Evolutionary conservation across 768 basidiomycete genomes (phyloP).

Genomic region (Leccinum longicurvipes): DNA sequence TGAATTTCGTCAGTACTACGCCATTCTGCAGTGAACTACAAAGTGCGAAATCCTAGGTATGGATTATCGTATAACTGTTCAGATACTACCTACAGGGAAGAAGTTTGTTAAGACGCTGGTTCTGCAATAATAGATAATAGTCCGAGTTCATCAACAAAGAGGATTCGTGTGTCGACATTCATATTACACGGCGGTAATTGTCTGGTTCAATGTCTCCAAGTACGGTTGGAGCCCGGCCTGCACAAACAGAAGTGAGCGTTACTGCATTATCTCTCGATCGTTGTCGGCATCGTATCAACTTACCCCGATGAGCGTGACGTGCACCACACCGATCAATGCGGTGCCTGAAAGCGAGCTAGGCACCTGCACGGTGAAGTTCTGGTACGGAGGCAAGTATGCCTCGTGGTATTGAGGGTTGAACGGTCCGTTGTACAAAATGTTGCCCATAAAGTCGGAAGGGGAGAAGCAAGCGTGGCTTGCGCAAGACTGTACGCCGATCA

Average conservation of each 20-base stretch:
- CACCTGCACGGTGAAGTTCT: constrained; percentile 44
- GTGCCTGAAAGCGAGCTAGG: constrained; percentile 31
- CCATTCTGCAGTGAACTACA: no score
- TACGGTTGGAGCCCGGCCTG: constrained; percentile 34
- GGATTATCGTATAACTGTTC: no score
- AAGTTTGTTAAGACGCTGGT: no score
- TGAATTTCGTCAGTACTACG: no score
- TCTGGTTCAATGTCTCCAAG: constrained; percentile 34
- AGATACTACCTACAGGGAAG: no score
- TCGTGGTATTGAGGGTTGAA: constrained; percentile 38
- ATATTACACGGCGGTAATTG: constrained; percentile 21
- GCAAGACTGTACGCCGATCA: constrained; percentile 44
- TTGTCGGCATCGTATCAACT: constrained; percentile 17
- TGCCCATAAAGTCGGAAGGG: constrained; percentile 35
- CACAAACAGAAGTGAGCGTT: background rate
- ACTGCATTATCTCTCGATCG: background rate
- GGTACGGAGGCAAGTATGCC: constrained; percentile 34
- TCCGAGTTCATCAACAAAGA: no score
- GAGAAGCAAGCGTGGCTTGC: constrained; percentile 21
- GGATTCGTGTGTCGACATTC: background rate
- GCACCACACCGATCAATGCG: constrained; percentile 36
- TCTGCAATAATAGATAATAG: no score
- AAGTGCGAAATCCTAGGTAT: no score
- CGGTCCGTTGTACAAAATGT: constrained; percentile 45
- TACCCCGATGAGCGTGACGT: constrained; percentile 41